phyloP scores from a whole-genome alignment of 2,329 filamentous ascomycete species.

The Claviceps humidiphila region DNA sequence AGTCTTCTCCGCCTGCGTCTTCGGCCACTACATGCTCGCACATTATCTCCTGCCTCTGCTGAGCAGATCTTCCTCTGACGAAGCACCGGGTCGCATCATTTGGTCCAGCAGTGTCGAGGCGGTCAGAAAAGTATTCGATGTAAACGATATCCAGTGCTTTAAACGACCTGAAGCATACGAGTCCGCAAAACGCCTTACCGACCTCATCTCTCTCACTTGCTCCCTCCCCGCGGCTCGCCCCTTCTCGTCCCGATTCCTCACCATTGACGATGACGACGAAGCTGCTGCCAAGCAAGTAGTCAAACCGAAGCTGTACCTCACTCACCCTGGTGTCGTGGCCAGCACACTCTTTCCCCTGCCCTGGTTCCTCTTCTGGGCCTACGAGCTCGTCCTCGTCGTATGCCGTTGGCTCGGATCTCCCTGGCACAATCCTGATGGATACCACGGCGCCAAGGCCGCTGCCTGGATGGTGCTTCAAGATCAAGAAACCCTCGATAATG shows the following conservation, averaged over 20 bases:
- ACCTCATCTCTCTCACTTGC: constrained; percentile 65
- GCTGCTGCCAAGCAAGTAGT: constrained; percentile 6
- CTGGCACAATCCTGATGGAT: constrained; percentile 72
- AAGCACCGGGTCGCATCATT: constrained; percentile 53
- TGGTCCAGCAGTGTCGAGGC: constrained; percentile 82
- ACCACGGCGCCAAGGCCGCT: constrained; percentile 62
- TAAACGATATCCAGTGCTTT: constrained; percentile 66
- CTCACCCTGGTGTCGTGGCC: constrained; percentile 76
- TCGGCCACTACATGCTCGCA: constrained; percentile 84
- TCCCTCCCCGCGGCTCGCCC: constrained; percentile 49
- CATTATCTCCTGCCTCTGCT: constrained; percentile 71
- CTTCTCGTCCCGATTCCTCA: constrained; percentile 44
- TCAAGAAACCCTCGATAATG: constrained; percentile 45
- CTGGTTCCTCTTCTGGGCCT: constrained; percentile 54
- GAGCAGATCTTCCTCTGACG: constrained; percentile 27
- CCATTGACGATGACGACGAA: constrained; percentile 13
- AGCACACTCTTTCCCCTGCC: constrained; percentile 70
- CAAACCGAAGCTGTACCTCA: constrained; percentile 56
- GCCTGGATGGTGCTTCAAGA: constrained; percentile 66
- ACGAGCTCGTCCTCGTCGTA: constrained; percentile 55
- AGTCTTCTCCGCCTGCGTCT: constrained; percentile 84
- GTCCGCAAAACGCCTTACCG: constrained; percentile 73
- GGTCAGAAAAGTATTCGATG: constrained; percentile 35
- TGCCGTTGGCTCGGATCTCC: constrained; percentile 69
- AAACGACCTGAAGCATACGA: constrained; percentile 58